These are phyloP conservation scores for Colletotrichum coccodes DNA, from an alignment of 2,329 filamentous ascomycete genomes.

Conservation along the genomic window DNA sequence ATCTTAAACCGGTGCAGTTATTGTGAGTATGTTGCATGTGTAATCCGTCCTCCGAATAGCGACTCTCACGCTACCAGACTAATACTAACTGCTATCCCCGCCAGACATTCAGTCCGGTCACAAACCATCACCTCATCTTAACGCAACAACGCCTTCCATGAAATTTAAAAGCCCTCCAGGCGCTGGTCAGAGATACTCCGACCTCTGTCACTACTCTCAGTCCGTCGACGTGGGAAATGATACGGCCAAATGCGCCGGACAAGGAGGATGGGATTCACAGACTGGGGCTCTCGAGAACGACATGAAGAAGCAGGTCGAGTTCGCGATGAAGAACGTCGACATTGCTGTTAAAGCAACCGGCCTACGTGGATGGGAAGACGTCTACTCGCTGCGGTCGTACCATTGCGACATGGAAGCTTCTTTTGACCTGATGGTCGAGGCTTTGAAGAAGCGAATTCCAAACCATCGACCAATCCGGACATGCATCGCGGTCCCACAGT, in stretches of 20 bases:
- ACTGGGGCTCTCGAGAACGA: constrained; percentile 33
- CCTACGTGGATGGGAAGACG: constrained; percentile 40
- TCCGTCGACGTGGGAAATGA: constrained; percentile 36
- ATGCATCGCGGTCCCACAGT: neutral
- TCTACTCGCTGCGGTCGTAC: constrained; percentile 38
- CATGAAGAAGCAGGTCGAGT: constrained; percentile 8
- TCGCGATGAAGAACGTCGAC: constrained; percentile 38
- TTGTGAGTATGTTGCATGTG: too few relatives aligned
- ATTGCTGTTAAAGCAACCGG: constrained; percentile 36
- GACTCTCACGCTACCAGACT: too few relatives aligned
- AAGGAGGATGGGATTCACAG: constrained; percentile 36
- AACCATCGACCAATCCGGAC: constrained; percentile 20
- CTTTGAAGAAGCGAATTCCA: neutral
- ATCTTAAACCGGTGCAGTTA: too few relatives aligned
- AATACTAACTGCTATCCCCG: too few relatives aligned
- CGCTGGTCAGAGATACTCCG: neutral
- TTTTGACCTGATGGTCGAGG: neutral
- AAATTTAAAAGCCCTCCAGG: constrained; percentile 8
- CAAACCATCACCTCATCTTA: neutral
- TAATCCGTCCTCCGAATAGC: too few relatives aligned
- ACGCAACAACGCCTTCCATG: neutral
- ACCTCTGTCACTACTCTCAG: constrained; percentile 37
- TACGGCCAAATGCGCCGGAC: constrained; percentile 38
- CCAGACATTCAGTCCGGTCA: neutral
- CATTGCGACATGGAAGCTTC: constrained; percentile 36